Base-by-base conservation (phyloP, 192 early-diverging fungal genomes). In the Pilobolus umbonatus region DNA sequence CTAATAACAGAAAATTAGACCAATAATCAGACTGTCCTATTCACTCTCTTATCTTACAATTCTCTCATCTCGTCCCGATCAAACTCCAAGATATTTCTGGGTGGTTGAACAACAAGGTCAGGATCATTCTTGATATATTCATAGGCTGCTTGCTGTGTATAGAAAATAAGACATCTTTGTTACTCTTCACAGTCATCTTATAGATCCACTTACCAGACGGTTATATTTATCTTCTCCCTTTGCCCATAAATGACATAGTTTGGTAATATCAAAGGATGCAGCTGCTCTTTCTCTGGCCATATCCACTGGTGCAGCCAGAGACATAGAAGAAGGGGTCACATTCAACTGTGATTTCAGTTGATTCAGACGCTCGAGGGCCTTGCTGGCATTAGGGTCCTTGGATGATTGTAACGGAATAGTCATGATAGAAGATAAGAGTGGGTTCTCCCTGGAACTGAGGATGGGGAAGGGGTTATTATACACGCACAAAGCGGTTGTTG, bases 211-310 rank as follows among this genome's bases (percentile, higher is more conserved):
- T 69, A 82, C 80, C 46, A 77, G 14, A 4, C 67, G 58, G 24
- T 75, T 67, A 34, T 74, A 64, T 34, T 60, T 65, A 46, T 83
- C 74, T 43, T 71, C 60, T 47, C 73, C 73, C 11, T 77, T 77
- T 24, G 48, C 39, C 35, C 71, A 74, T 40, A 75, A 67, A 28
- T 68, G 51, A 30, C 64, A 61, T 69, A 83, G 74, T 15, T 64
- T 66, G 47, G 74, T 65, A 48, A 81, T 64, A 57, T 77, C 63
- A 63, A 83, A 83, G 1, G 63, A 64, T 7, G 81, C 75, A 36
- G 73, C 72, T 25, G 75, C 75, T 19, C 81, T 70, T 51, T 83
- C 81, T 22, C 60, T 47, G 11, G 77, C 70, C 26, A 80, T 73
- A 63, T 81, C 79, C 4, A 65, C 47, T 49, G 62, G 62, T 17